These are phyloP conservation scores for Aureobasidium pullulans DNA, from an alignment of 2,329 filamentous ascomycete species.

Conservation along the genomic window DNA sequence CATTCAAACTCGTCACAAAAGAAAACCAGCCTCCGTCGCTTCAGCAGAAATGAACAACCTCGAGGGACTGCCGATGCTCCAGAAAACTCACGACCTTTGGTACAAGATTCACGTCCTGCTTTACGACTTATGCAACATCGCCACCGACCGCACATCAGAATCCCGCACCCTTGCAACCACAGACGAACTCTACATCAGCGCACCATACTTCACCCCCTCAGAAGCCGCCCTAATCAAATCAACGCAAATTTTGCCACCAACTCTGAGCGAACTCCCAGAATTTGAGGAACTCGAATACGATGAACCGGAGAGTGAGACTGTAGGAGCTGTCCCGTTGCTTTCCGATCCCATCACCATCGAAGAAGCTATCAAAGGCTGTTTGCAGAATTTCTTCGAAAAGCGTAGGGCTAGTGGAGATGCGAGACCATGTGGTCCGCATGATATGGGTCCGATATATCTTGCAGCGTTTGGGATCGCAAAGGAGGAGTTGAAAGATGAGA, in stretches of 20 bases:
- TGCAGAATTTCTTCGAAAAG: constrained; percentile 17
- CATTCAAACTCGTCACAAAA: too few relatives aligned
- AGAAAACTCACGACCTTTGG: neutral
- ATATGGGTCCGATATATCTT: constrained; percentile 18
- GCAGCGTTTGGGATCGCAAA: constrained; percentile 15
- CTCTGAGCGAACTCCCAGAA: neutral
- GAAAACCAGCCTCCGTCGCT: too few relatives aligned
- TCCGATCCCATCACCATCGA: constrained; percentile 8
- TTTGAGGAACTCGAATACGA: neutral
- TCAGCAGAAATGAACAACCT: neutral
- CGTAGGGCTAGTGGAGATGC: constrained; percentile 16
- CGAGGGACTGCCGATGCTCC: neutral
- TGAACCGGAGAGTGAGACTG: neutral
- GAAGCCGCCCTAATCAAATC: neutral
- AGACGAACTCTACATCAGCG: constrained; percentile 1
- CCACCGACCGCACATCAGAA: neutral
- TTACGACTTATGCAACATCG: neutral
- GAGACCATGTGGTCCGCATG: constrained; percentile 18
- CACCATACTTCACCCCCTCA: neutral
- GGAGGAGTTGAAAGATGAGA: constrained; percentile 17
- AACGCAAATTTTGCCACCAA: neutral
- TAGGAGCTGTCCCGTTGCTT: too few relatives aligned
- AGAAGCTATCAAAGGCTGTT: constrained; percentile 2
- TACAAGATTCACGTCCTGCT: neutral
- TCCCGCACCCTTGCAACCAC: neutral